Evolutionary conservation across 1,284 basidiomycete genomes (phyloP).

Genomic region (Sphaerobolus stellatus): DNA sequence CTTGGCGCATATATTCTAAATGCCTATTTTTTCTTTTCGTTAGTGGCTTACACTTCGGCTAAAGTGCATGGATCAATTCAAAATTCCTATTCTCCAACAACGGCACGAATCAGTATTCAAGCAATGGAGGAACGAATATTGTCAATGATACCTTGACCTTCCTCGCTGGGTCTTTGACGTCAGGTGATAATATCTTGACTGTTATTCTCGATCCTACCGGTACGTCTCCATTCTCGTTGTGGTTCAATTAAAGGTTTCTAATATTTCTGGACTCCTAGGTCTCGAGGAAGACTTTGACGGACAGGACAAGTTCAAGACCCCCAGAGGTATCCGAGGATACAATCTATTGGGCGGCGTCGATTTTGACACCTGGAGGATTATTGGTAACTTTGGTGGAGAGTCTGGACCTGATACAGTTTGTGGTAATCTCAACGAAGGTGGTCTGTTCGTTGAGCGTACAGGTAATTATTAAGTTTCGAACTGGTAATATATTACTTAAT

Average conservation of each 20-base stretch:
- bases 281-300: conserved; percentile 24
- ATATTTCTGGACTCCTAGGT: conserved; percentile 14
- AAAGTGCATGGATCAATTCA: conserved; percentile 45
- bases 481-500: too few relatives aligned
- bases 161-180: conserved; percentile 26
- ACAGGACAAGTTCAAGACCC: conserved; percentile 27
- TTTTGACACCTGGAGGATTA: conserved; percentile 74
- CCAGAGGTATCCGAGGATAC: conserved; percentile 77
- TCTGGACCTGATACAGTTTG: conserved; percentile 69
- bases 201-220: conserved; percentile 33
- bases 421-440: conserved; percentile 76
- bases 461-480: too few relatives aligned
- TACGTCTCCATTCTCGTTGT: conserved; percentile 12
- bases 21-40: not conserved
- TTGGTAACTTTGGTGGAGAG: conserved; percentile 81
- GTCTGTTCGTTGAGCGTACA: too few relatives aligned
- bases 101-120: conserved; percentile 39
- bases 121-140: conserved; percentile 17
- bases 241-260: not conserved
- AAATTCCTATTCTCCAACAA: too few relatives aligned
- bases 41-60: conserved; percentile 46
- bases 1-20: not conserved
- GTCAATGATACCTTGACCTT: conserved; percentile 28
- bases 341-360: conserved; percentile 37
- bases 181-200: conserved; percentile 36